Evolutionary conservation across 2,329 filamentous ascomycete genomes (phyloP), one percentile per base, ranked within the genome.

Genomic region (Beauveria bassiana): DNA sequence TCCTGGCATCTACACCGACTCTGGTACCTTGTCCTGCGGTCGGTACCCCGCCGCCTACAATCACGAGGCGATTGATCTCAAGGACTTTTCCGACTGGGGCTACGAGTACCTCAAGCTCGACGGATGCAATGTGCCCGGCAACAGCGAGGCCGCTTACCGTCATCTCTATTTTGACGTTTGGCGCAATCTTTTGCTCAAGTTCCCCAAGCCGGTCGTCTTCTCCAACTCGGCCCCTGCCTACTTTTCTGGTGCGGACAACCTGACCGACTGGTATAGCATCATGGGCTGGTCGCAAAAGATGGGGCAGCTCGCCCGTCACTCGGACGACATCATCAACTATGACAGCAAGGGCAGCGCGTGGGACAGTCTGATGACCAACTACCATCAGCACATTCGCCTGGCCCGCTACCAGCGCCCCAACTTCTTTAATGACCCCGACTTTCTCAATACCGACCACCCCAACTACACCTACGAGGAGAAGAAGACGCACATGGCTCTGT

Each of bases 361-460:
- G 79, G 72, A 76, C 38, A 79, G 77, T 62, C 74, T 81, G 61
- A 74, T 78, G 71, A 73, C 72, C 63, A 81, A 81, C 64, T 81
- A 80, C 62, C 71, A 71, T 42, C 76, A 75, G 61, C 69, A 79
- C 56, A 70, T 74, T 7, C 71, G 74, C n/a, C 66, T 79, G 1
- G 71, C 74, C 16, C 73, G 77, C 43, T 75, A 71, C 67, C 74
- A 75, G 66, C 67, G 66, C 31, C 71, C 71, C 26, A 72, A 72
- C 8, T 75, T 70, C 64, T 72, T 71, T 66, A 75, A 75, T 59
- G 73, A 75, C 61, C 73, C 73, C 4, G 73, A 75, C 61, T 75
- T 75, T 52, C 65, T 75, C 53, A 75, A 71, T 55, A 66, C 70
- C 14, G 73, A 75, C 52, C 73, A 72, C 57, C 70, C 70, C 3